Evolutionary conservation across 2,329 filamentous ascomycete genomes (phyloP), one percentile per base, ranked within the genome.

Genomic region (Zasmidium cellare): DNA sequence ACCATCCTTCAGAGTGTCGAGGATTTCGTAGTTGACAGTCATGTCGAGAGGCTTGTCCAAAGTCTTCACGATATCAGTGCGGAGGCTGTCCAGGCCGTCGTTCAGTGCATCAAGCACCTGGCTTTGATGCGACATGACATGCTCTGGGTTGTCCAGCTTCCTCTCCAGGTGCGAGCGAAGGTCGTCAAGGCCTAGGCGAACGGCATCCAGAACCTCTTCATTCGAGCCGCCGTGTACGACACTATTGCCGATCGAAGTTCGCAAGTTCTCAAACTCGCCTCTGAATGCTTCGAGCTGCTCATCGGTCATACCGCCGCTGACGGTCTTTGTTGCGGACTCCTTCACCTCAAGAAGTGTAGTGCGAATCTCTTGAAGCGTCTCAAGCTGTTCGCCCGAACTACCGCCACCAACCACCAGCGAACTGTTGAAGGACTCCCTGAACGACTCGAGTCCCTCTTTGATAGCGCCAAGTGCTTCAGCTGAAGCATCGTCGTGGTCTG

Each of bases 1-100:
- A 0, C 92, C 92, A n/a, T 87, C 83, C 71, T 89, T 96, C 56
- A 97, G 81, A 0, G 90, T 91, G 59, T 96, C 90, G 1, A 97
- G 80, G 53, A 97, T 92, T 74, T 97, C 92, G 63, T 96, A 90
- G 59, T 90, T 93, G 57, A 91, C 87, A 0, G 89, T 92, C 74
- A 93, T 82, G 67, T 96, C 92, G 0, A 85, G 79, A 3, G 92
- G 90, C 75, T 91, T 94, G 70, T 93, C 87, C 20, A 86, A 80
- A 16, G 94, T 82, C 69, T 87, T 87, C 62, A 84, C 79, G 51
- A 96, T 83, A 65, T 97, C 92, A 16, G 84, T 81, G 3, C 91
- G 84, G 31, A 97, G 81, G 46, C 83, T 84, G 59, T 90, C 89
- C 38, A 97, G 81, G 1, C 92, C 91, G 49, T 87, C 84, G 55